These are phyloP conservation scores for Cytospora schulzeri DNA, from an alignment of 2,329 filamentous ascomycete genomes.

Conservation along the genomic window DNA sequence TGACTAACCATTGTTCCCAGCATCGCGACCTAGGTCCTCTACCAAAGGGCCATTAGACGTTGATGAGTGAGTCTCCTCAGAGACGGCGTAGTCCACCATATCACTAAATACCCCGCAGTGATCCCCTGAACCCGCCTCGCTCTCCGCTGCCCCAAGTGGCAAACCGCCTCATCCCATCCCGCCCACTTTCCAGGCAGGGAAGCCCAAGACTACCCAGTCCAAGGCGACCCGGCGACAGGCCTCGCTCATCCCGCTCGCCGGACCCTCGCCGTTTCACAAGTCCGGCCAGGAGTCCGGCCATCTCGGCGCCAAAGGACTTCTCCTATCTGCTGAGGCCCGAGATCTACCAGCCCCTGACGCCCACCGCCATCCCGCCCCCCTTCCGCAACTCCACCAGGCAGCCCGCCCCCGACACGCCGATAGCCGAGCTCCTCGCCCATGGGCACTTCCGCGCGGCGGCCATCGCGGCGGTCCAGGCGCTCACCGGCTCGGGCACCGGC, in stretches of 20 bases:
- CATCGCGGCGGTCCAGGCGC: constrained; percentile 63
- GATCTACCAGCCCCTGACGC: constrained; percentile 80
- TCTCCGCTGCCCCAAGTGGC: constrained; percentile 31
- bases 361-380: constrained; percentile 59
- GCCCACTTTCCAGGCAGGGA: constrained; percentile 30
- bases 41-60: constrained; percentile 79
- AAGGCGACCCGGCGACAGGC: constrained; percentile 31
- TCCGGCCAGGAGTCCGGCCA: constrained; percentile 27
- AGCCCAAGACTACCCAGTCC: constrained; percentile 26
- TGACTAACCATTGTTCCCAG: constrained; percentile 38
- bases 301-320: constrained; percentile 67
- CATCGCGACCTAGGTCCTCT: constrained; percentile 64
- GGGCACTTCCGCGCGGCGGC: constrained; percentile 84
- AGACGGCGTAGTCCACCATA: constrained; percentile 8
- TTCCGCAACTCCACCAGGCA: constrained; percentile 71
- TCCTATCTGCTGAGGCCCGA: constrained; percentile 77
- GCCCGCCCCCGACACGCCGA: constrained; percentile 63
- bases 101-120: constrained; percentile 30
- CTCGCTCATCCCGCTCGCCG: constrained; percentile 37
- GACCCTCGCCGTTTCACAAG: constrained; percentile 31
- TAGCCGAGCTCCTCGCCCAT: constrained; percentile 66
- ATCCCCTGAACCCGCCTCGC: constrained; percentile 31
- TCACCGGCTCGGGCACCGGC: constrained; percentile 51
- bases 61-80: constrained; percentile 64
- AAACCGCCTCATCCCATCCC: constrained; percentile 30